Base-by-base conservation (phyloP, 805 yeast species). In the Blastobotrys chiropterorum region DNA sequence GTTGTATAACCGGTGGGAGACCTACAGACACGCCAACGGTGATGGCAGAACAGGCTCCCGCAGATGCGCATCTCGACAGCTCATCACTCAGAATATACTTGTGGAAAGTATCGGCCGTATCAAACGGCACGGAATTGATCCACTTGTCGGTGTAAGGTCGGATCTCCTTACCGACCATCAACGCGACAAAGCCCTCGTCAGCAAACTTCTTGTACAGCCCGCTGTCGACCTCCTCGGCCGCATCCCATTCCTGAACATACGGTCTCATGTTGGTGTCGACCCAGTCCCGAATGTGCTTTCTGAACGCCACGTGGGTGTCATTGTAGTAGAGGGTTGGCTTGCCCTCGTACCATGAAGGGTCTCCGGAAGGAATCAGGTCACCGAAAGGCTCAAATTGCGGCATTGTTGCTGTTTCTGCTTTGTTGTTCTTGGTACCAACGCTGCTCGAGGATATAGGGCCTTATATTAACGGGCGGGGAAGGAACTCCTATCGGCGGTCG, bases 191-290 rank as follows among this genome's bases (percentile, higher is more conserved):
- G 13, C 76, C 76, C 17, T 70, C 62, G 43, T 61, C 56, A 43
- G 72, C 73, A 54, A 70, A 66, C 55, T 66, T 70, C 50, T 50
- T 49, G 55, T 62, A 67, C 20, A 68, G 56, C 38, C 62, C 47
- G 19, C 64, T 62, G 53, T 65, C 68, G 16, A 72, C 62, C 46
- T 62, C 72, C 38, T 67, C 69, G 38, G 53, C 61, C 51, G 56
- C 72, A 48, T 72, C 76, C 76, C 76, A 72, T 48, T 72, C 75
- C 48, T 69, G 73, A 4, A 67, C 72, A 47, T 62, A 62, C n/a
- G 76, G 76, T 49, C 56, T 64, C 43, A 72, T 58, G 53, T 55
- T 61, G 56, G 68, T 65, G 22, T 69, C 71, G 21, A 67, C 72
- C 63, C 72, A 72, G 43, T 51, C 66, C 13, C 74, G 67, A 21